Percentiles rank a stretch among this genome's conserved stretches.
These are phyloP conservation scores for Cercospora beticola DNA, from an alignment of 2,329 filamentous ascomycete genomes.

Conservation along the genomic window DNA sequence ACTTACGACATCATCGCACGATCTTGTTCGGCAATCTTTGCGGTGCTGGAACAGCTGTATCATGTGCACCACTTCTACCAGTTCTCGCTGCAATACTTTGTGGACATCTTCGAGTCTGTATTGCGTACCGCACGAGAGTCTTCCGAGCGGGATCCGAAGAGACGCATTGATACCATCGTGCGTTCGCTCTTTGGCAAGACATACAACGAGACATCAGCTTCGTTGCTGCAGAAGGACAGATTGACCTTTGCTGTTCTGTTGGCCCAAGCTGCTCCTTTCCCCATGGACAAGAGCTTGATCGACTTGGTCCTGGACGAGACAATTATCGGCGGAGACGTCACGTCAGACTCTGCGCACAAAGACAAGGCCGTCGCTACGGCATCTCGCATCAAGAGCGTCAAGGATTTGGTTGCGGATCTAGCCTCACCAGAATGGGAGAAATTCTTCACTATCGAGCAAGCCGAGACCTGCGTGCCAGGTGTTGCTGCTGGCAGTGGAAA, in stretches of 20 bases:
- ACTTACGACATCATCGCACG: slow-evolving; percentile 91
- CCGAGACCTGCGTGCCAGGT: slow-evolving; percentile 77
- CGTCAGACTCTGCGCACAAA: slow-evolving; percentile 62
- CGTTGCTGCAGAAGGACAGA: slow-evolving; percentile 88
- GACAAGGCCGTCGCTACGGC: slow-evolving; percentile 69
- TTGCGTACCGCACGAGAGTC: slow-evolving; percentile 78
- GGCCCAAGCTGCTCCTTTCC: slow-evolving; percentile 91
- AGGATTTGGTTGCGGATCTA: slow-evolving; percentile 65
- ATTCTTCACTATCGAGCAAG: slow-evolving; percentile 82
- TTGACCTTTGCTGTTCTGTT: slow-evolving; percentile 93
- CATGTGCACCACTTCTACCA: slow-evolving; percentile 99
- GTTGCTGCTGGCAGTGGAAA: slow-evolving; percentile 62
- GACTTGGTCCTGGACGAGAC: slow-evolving; percentile 80
- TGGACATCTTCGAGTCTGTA: slow-evolving; percentile 94
- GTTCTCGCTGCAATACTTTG: slow-evolving; percentile 97
- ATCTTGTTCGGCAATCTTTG: slow-evolving; percentile 96
- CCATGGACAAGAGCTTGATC: slow-evolving; percentile 87
- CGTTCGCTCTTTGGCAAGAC: slow-evolving; percentile 87
- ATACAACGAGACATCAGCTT: slow-evolving; percentile 90
- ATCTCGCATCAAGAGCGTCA: slow-evolving; percentile 69
- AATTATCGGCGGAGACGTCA: slow-evolving; percentile 75
- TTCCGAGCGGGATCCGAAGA: slow-evolving; percentile 56
- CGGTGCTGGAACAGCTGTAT: slow-evolving; percentile 92
- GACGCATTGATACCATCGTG: slow-evolving; percentile 84
- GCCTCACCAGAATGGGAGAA: slow-evolving; percentile 68